phyloP scores from a whole-genome alignment of 2,329 filamentous ascomycete species.

The Hypomyces rosellus region DNA sequence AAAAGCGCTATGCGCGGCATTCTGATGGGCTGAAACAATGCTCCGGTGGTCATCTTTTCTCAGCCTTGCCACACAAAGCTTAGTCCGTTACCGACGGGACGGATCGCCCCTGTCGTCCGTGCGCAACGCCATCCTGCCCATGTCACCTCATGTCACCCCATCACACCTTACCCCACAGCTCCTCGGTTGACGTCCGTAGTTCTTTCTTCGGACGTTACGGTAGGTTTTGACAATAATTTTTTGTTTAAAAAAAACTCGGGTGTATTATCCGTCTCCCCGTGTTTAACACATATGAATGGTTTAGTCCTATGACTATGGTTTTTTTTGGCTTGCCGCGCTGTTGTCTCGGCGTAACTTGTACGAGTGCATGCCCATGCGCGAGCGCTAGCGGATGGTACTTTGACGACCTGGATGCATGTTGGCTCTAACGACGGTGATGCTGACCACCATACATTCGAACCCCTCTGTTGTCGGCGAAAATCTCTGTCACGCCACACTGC shows the following conservation, averaged over 20 bases:
- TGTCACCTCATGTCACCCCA: not conserved
- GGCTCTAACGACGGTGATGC: not conserved
- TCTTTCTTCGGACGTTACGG: no score
- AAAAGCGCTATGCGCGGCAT: no score
- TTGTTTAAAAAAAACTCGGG: no score
- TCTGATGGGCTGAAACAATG: no score
- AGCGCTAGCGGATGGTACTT: not conserved
- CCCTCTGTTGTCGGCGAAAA: not conserved
- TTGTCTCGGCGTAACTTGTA: not conserved
- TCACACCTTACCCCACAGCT: not conserved
- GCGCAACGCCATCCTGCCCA: not conserved
- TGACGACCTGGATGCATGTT: not conserved
- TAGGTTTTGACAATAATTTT: no score
- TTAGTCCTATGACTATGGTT: no score
- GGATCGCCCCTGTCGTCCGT: not conserved
- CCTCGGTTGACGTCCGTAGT: no score
- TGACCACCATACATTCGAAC: not conserved
- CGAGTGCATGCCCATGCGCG: not conserved
- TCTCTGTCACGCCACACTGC: no score
- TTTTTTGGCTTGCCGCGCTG: not conserved
- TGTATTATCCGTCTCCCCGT: no score
- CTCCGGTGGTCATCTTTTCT: no score
- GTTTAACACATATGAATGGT: no score
- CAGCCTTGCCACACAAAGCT: no score
- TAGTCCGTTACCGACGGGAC: constrained; percentile 1